Percentiles rank a stretch among this genome's conserved stretches.
phyloP scores from a whole-genome alignment of 306 rosid genomes.

The Gleditsia sinensis region DNA sequence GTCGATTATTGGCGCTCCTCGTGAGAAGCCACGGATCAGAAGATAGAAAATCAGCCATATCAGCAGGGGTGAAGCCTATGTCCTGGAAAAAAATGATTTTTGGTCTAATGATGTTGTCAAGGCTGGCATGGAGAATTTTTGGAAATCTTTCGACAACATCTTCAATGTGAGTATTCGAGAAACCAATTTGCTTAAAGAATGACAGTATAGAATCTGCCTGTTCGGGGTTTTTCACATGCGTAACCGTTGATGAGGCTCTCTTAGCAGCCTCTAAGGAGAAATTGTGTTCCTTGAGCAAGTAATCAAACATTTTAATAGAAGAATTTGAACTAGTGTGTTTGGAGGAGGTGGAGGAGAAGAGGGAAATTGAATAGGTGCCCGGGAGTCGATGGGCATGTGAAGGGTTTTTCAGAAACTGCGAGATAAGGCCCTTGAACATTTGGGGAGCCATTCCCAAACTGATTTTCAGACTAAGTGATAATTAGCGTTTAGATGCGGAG shows the following conservation, averaged over 20 bases:
- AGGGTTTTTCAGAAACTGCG: not conserved
- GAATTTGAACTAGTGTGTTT: not conserved
- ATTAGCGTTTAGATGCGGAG: not conserved
- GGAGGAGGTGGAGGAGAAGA: constrained; percentile 19
- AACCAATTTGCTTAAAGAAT: constrained; percentile 31
- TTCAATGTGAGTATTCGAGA: constrained; percentile 42
- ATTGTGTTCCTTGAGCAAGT: constrained; percentile 39
- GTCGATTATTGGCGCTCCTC: not conserved
- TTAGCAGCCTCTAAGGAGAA: constrained; percentile 36
- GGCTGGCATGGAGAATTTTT: constrained; percentile 19
- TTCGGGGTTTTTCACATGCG: constrained; percentile 22
- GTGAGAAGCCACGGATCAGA: constrained; percentile 37
- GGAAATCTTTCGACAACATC: constrained; percentile 25
- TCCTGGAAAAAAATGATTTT: constrained; percentile 44
- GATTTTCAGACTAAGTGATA: not conserved
- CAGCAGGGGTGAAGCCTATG: constrained; percentile 29
- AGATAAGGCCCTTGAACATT: not conserved
- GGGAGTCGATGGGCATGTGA: not conserved
- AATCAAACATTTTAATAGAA: not conserved
- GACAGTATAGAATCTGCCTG: constrained; percentile 28
- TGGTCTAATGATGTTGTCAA: constrained; percentile 32
- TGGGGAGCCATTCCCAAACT: not conserved
- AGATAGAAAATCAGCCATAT: constrained; percentile 34
- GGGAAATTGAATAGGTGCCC: constrained; percentile 15
- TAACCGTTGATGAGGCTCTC: constrained; percentile 27